Evolutionary conservation across 1,139 yeast genomes (phyloP), one percentile per base, ranked within the genome.

Genomic region (Suhomyces atakaporum): DNA sequence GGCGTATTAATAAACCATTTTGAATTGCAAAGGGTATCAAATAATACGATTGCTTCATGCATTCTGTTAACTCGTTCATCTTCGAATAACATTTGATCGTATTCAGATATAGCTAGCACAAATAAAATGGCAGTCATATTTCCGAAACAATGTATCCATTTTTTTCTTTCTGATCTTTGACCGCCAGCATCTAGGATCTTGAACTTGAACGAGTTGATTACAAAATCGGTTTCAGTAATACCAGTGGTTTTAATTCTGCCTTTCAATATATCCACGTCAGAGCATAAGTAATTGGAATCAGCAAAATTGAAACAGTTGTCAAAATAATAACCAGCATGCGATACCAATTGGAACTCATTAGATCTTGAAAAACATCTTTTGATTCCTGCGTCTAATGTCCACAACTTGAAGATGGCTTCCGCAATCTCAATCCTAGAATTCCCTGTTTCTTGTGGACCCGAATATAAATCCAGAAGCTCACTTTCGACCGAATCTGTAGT

Each of bases 171-270:
- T 27, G 90, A 80, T 40, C 98, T 71, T 63, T 92, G 98, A 2
- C 99, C 99, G 33, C 99, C 99, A 5, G 96, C 97, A 66, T 92
- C 99, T 39, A 89, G 69, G 31, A 94, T 87, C 50, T 79, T 81
- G 54, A 90, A 81, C 43, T 73, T 80, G 38, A 78, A 72, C 8
- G 82, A 69, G 47, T 84, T 74, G 42, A 90, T 79, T 41, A 73
- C 72, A 60, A 94, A 90, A 38, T 74, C 75, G 5, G 95, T 86
- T 56, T 92, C 96, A 1, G 95, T 85, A 32, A 92, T 88, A 0
- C 99, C 98, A 0, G 97, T 89, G 7, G 98, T 92, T 63, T 90
- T 92, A 52, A 92, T 87, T 29, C 99, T 71, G 3, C 97, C 97
- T 50, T 79, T 83, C 43, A 92, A 66, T 39, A 92, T 89, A 60